Evolutionary conservation across 345 rosid species (phyloP).

Genomic region (Sisymbrium altissimum): DNA sequence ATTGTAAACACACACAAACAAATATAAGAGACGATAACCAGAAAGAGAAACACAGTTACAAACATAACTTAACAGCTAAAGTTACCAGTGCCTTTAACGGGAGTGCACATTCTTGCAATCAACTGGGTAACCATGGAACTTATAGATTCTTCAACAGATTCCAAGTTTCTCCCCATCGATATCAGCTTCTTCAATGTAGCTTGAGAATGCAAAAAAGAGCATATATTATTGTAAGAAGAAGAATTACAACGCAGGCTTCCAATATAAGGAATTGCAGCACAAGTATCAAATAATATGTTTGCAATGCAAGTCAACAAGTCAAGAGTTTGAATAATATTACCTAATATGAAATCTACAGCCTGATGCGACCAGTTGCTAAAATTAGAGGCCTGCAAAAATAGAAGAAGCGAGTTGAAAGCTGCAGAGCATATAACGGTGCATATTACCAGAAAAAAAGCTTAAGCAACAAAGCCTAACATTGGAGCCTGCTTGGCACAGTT

Average conservation of each 20-base stretch:
- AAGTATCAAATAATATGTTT: background rate
- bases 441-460: slow-evolving; percentile 2
- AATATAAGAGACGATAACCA: background rate
- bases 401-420: background rate
- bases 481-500: slow-evolving; percentile 53
- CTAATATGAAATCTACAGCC: slow-evolving; percentile 85
- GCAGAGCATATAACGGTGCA: slow-evolving; percentile 3
- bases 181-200: slow-evolving; percentile 60
- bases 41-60: background rate
- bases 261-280: background rate
- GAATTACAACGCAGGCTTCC: background rate
- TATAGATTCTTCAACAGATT: slow-evolving; percentile 56
- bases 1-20: slow-evolving; percentile 23
- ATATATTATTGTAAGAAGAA: slow-evolving; percentile 14
- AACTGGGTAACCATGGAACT: slow-evolving; percentile 52
- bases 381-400: slow-evolving; percentile 48
- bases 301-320: no score
- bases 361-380: slow-evolving; percentile 90
- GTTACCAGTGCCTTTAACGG: slow-evolving; percentile 48
- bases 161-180: slow-evolving; percentile 43
- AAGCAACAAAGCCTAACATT: slow-evolving; percentile 38
- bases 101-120: slow-evolving; percentile 62
- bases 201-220: slow-evolving; percentile 30
- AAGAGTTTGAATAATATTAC: slow-evolving; percentile 31
- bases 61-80: background rate